Percentiles rank a stretch among this genome's conserved stretches.
These are phyloP conservation scores for Cystofilobasidium capitatum DNA, from an alignment of 768 basidiomycete genomes.

Conservation along the genomic window DNA sequence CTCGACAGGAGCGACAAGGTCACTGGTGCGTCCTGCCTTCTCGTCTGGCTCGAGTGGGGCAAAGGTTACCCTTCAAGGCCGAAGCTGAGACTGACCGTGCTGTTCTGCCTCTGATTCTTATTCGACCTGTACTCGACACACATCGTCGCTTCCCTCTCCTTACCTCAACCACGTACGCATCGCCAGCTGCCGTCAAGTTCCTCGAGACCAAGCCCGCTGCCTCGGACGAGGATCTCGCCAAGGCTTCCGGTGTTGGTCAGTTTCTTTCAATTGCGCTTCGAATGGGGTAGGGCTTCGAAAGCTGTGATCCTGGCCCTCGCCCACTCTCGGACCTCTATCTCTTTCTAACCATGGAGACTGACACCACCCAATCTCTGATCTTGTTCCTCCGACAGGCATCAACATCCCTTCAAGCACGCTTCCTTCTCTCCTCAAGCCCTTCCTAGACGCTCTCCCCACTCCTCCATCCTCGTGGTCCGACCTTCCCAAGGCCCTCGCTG, in stretches of 20 bases:
- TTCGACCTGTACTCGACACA: no score
- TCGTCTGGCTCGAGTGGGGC: neutral
- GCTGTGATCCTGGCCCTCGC: neutral
- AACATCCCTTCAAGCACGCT: constrained; percentile 62
- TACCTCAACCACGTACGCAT: neutral
- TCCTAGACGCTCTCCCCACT: neutral
- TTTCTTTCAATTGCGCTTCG: constrained; percentile 12
- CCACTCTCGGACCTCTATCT: neutral
- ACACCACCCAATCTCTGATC: neutral
- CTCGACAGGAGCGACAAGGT: constrained; percentile 79
- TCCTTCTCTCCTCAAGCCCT: constrained; percentile 46
- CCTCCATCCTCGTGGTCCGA: constrained; percentile 48
- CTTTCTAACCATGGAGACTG: neutral
- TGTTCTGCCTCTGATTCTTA: neutral
- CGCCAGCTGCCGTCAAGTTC: constrained; percentile 67
- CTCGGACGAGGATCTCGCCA: constrained; percentile 60
- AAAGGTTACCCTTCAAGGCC: neutral
- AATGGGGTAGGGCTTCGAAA: no score
- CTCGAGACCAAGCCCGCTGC: constrained; percentile 54
- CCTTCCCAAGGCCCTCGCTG: constrained; percentile 38
- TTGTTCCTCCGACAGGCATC: constrained; percentile 53
- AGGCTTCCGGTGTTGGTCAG: constrained; percentile 79
- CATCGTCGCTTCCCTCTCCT: neutral
- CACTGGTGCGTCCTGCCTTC: constrained; percentile 50
- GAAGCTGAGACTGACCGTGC: no score